A percentile compares a stretch with the other conserved stretches of the same genome.
Conservation (phyloP, 2,329 filamentous ascomycete genomes). For the Zymoseptoria crescenta region DNA sequence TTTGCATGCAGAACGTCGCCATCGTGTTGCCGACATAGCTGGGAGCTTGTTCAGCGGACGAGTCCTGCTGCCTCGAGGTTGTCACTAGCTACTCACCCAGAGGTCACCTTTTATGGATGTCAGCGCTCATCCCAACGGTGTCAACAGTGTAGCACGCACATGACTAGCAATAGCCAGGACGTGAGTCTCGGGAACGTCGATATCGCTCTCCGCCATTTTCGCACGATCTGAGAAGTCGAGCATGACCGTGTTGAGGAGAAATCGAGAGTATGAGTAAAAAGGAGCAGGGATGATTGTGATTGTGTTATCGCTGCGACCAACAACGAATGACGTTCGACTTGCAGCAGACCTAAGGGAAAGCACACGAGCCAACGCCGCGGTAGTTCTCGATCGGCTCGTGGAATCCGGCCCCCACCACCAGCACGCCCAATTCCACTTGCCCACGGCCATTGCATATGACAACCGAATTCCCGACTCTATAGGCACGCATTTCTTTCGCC, state of each 20-base stretch:
- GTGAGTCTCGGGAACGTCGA: conserved; percentile 50
- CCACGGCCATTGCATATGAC: neutral
- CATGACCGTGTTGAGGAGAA: neutral
- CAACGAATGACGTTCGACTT: neutral
- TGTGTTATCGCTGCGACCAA: neutral
- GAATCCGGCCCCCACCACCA: neutral
- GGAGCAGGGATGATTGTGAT: conserved; percentile 1
- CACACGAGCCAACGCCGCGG: too few species aligned
- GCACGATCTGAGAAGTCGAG: neutral
- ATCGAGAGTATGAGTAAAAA: neutral
- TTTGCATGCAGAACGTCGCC: conserved; percentile 89
- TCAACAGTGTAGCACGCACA: conserved; percentile 54
- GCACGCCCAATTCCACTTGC: neutral
- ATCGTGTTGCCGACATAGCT: conserved; percentile 98
- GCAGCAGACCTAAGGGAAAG: neutral
- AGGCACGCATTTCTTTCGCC: neutral
- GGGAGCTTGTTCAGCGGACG: conserved; percentile 15
- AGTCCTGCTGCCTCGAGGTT: neutral
- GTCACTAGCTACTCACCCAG: conserved; percentile 52
- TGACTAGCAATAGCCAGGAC: conserved; percentile 90
- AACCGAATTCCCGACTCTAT: neutral
- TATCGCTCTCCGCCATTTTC: conserved; percentile 11
- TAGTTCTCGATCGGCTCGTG: neutral
- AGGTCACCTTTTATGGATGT: conserved; percentile 52
- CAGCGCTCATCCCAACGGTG: conserved; percentile 24